A percentile compares a stretch with the other conserved stretches of the same genome.
Evolutionary conservation across 306 rosid species (phyloP).

Genomic region (Dryas alaskensis): DNA sequence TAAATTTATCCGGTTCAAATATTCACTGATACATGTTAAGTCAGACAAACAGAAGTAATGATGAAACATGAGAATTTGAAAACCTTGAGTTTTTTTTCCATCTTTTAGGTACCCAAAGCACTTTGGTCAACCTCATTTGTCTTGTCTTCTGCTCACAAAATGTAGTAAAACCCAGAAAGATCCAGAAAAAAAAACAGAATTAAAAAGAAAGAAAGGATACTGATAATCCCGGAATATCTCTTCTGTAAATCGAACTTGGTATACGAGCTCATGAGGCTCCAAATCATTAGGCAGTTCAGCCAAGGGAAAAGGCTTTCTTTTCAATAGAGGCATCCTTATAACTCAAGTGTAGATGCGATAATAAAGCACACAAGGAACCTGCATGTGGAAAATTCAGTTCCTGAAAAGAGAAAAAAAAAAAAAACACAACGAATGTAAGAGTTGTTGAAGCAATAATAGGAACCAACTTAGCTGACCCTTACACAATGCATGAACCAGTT

Average conservation of each 20-base stretch:
- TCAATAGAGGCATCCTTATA: slow-evolving; percentile 71
- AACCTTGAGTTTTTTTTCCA: not conserved
- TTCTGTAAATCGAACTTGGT: slow-evolving; percentile 80
- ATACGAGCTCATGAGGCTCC: slow-evolving; percentile 64
- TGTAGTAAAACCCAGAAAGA: not conserved
- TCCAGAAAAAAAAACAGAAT: not conserved
- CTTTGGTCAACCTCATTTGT: not conserved
- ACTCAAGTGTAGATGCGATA: not conserved
- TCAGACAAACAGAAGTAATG: slow-evolving; percentile 20
- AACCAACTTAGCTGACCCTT: not conserved
- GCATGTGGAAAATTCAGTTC: slow-evolving; percentile 7
- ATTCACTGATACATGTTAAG: slow-evolving; percentile 66
- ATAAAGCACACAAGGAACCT: not conserved
- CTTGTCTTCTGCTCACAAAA: not conserved
- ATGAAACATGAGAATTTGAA: not conserved
- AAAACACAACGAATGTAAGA: not conserved
- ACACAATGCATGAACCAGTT: not conserved
- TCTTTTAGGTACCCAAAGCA: not conserved
- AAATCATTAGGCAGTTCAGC: slow-evolving; percentile 68
- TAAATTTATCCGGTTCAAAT: slow-evolving; percentile 63
- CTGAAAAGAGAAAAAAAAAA: not conserved
- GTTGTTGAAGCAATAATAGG: not conserved
- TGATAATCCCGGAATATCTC: slow-evolving; percentile 75
- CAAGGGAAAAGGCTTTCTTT: slow-evolving; percentile 65
- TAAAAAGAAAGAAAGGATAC: slow-evolving; percentile 53